phyloP scores from a whole-genome alignment of 2,329 filamentous ascomycete genomes.

The Furcasterigmium sp. region DNA sequence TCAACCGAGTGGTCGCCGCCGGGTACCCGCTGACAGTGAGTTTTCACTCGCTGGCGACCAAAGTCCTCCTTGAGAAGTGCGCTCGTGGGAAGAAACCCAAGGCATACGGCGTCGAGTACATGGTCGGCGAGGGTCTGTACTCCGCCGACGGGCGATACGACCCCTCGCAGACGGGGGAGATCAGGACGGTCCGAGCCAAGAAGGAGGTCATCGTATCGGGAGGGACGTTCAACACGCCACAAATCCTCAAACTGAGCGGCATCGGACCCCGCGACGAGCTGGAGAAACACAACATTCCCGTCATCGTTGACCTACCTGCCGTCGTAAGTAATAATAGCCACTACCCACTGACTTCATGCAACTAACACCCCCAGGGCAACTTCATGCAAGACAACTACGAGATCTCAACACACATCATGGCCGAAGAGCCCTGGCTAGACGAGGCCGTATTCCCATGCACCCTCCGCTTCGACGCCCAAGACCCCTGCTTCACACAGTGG shows the following conservation, averaged over 20 bases:
- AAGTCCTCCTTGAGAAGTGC: constrained; percentile 16
- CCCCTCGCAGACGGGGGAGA: constrained; percentile 2
- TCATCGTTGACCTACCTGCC: constrained; percentile 48
- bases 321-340: constrained; percentile 31
- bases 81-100: constrained; percentile 1
- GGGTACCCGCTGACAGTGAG: constrained; percentile 36
- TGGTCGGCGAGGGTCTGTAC: constrained; percentile 1
- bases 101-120: constrained; percentile 1
- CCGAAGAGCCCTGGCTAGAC: constrained; percentile 2
- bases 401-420: constrained; percentile 19
- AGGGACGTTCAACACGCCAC: constrained; percentile 29
- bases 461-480: constrained; percentile 2
- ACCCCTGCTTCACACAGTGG: constrained; percentile 11
- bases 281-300: constrained; percentile 34
- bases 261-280: constrained; percentile 26
- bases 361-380: background rate
- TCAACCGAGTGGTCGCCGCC: constrained; percentile 24
- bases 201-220: constrained; percentile 29
- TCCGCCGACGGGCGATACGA: constrained; percentile 15
- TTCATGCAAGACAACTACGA: constrained; percentile 30
- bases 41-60: constrained; percentile 27
- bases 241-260: constrained; percentile 29
- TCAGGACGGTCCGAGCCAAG: constrained; percentile 11
- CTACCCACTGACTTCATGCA: background rate
- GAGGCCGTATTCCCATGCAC: background rate